A percentile compares a stretch with the other conserved stretches of the same genome.
Conservation (phyloP, 2,329 filamentous ascomycete genomes). For the Pseudocercospora crystallina region DNA sequence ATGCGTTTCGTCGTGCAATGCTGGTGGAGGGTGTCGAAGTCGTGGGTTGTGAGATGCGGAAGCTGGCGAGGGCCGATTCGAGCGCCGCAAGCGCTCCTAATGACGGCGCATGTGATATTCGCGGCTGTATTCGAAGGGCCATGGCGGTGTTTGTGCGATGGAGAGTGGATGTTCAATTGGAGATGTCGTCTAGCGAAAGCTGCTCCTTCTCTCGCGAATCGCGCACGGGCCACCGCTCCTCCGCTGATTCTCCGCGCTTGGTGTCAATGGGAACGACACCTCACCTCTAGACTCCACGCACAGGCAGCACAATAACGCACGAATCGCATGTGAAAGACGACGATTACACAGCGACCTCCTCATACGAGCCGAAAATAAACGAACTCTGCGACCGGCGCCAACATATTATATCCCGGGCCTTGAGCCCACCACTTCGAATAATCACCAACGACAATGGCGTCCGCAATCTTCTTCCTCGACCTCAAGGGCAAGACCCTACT, state of each 20-base stretch:
- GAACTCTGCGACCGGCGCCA: no score
- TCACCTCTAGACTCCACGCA: constrained; percentile 2
- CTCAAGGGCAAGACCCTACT: constrained; percentile 99
- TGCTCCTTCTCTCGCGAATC: constrained; percentile 1
- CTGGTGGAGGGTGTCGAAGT: constrained; percentile 4
- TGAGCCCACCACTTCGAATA: constrained; percentile 20
- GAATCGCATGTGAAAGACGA: constrained; percentile 2
- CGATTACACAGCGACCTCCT: not conserved
- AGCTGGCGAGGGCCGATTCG: constrained; percentile 31
- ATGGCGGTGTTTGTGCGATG: constrained; percentile 4
- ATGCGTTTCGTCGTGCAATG: constrained; percentile 51
- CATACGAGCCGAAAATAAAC: no score
- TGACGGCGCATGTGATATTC: constrained; percentile 27
- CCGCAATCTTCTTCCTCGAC: constrained; percentile 96
- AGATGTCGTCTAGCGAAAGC: not conserved
- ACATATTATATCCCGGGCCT: constrained; percentile 21
- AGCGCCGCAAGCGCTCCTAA: constrained; percentile 28
- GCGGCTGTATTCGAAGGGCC: constrained; percentile 12
- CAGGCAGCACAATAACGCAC: constrained; percentile 5
- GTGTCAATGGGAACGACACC: constrained; percentile 8
- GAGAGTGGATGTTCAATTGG: not conserved
- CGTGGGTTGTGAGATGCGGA: constrained; percentile 29
- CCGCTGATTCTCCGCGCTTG: not conserved
- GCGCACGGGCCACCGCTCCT: constrained; percentile 1
- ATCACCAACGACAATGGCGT: constrained; percentile 69